Conservation (phyloP, 176 grass and related monocot species). For the Zoysia japonica region DNA sequence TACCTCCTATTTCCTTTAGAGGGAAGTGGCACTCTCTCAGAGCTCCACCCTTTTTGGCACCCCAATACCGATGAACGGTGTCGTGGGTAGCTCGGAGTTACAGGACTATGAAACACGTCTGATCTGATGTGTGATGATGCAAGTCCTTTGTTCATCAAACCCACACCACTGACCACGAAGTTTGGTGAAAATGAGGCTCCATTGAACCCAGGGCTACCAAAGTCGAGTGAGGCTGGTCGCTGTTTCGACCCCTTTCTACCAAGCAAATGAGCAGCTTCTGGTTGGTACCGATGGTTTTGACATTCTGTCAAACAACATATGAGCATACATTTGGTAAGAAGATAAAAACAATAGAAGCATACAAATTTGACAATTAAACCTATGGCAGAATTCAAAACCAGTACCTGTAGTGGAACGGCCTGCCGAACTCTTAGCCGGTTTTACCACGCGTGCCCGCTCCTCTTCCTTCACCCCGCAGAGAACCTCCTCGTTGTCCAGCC, state of each 20-base stretch:
- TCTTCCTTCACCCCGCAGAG: constrained; percentile 34
- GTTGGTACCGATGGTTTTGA: constrained; percentile 37
- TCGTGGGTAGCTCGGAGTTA: constrained; percentile 59
- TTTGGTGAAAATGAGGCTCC: constrained; percentile 54
- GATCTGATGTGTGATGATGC: constrained; percentile 55
- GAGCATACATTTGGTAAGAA: background rate
- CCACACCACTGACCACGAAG: constrained; percentile 49
- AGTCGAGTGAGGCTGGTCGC: constrained; percentile 64
- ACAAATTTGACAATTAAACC: constrained; percentile 18
- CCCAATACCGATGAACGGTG: constrained; percentile 38
- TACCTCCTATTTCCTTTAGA: constrained; percentile 54
- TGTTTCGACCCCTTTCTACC: constrained; percentile 53
- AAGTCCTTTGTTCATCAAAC: constrained; percentile 71
- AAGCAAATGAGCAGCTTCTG: constrained; percentile 45
- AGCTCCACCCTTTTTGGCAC: constrained; percentile 82
- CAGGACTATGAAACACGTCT: constrained; percentile 69
- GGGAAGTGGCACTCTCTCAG: constrained; percentile 77
- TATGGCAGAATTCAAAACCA: constrained; percentile 4
- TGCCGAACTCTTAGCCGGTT: constrained; percentile 27
- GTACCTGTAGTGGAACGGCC: constrained; percentile 37
- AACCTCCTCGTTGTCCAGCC: constrained; percentile 43
- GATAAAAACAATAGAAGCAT: constrained; percentile 6
- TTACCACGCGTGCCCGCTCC: constrained; percentile 39
- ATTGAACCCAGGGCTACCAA: constrained; percentile 52
- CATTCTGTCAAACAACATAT: constrained; percentile 63